Evolutionary conservation across 495 filamentous ascomycete genomes (phyloP), one percentile per base, ranked within the genome.

Genomic region (Talaromyces proteolyticus): DNA sequence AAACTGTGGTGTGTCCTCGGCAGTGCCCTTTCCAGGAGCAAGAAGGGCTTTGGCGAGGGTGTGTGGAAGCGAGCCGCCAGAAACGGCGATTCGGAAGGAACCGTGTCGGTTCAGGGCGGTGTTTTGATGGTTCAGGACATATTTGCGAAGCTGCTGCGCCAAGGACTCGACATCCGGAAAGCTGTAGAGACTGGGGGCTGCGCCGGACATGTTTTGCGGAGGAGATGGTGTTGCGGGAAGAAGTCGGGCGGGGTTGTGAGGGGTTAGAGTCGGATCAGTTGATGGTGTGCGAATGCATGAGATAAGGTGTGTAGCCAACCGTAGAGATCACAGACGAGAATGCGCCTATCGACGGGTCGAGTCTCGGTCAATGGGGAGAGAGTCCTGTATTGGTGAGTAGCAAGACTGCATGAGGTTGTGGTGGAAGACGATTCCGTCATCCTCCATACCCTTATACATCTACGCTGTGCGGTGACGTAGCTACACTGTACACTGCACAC

Each of bases 41-140:
- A 97, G 80, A 8, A 98, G 82, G 2, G 90, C 87, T 53, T 78
- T 77, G 17, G 90, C 89, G 19, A 98, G 87, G 21, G 85, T 87
- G 49, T 84, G 80, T 19, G 93, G 93, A 6, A 98, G 82, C 12
- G 94, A 97, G 42, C 93, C 94, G 56, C 94, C 93, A 2, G 93
- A 97, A 39, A 98, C 86, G 40, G 83, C 93, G 51, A 98, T 74
- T 62, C 91, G 91, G 78, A 98, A 96, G 59, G 75, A 79, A 47
- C 74, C 70, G 67, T 98, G 93, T 44, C 90, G 88, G 41, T 73
- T 70, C 16, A 97, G 60, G 24, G 88, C 88, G 25, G 82, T 78
- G 56, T 84, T 86, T 70, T 98, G 92, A 53, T 73, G 77, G 40
- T 82, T 74, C 51, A 96, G 73, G 51, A 98, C 72, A 66, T 94